Evolutionary conservation across 2,329 filamentous ascomycete species (phyloP).

Genomic region (Trichoderma pleuroti): DNA sequence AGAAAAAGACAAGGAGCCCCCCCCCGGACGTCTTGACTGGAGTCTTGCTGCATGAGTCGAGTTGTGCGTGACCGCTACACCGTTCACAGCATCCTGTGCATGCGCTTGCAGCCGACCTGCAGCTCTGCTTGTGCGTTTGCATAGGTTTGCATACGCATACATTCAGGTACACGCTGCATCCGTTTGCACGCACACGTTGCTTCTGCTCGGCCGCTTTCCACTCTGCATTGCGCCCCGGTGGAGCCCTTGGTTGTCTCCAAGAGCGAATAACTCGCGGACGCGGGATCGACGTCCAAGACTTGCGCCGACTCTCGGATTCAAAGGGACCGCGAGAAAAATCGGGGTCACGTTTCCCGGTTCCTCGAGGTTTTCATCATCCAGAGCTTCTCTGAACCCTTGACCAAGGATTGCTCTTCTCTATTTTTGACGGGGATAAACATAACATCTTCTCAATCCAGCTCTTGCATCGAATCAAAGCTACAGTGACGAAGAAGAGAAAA

Average conservation of each 20-base stretch:
- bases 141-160: neutral
- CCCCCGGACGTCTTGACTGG: neutral
- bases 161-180: neutral
- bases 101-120: conserved; percentile 7
- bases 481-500: neutral
- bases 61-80: conserved; percentile 16
- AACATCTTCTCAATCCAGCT: neutral
- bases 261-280: neutral
- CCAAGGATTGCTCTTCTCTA: neutral
- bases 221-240: neutral
- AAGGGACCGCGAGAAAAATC: neutral
- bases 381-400: neutral
- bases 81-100: conserved; percentile 13
- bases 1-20: neutral
- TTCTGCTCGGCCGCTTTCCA: neutral
- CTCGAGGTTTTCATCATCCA: neutral
- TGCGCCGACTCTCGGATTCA: conserved; percentile 12
- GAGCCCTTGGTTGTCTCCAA: neutral
- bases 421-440: neutral
- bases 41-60: conserved; percentile 10
- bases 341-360: neutral
- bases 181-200: neutral
- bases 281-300: neutral
- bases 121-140: neutral
- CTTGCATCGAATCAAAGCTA: neutral